Evolutionary conservation across 139 green algal genomes (phyloP).

Genomic region (Micractinium sp.): DNA sequence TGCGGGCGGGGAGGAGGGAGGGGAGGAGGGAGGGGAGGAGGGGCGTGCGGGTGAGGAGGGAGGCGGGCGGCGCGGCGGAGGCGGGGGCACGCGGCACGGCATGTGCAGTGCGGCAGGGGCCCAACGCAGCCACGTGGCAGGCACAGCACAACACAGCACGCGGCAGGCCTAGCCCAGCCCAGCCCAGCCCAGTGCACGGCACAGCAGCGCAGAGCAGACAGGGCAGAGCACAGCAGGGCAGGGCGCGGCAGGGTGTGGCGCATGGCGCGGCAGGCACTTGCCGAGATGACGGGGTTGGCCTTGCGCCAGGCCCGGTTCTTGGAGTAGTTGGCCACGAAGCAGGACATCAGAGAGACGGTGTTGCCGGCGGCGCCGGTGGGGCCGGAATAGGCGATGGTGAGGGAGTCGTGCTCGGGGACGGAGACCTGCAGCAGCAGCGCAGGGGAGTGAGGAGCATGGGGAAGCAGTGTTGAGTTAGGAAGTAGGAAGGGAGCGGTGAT

Average conservation of each 20-base stretch:
- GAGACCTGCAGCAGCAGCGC: slow-evolving; percentile 18
- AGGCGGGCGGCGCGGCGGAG: not conserved
- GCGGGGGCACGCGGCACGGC: no score
- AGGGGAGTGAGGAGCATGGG: not conserved
- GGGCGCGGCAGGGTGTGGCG: not conserved
- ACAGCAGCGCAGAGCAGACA: not conserved
- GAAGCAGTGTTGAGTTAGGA: no score
- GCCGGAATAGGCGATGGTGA: not conserved
- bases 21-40: not conserved
- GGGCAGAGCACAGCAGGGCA: not conserved
- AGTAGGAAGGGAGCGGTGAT: no score
- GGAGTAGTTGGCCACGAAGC: slow-evolving; percentile 23
- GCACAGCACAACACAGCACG: not conserved
- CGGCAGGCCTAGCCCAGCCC: no score
- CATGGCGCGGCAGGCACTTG: not conserved
- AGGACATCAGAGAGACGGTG: slow-evolving; percentile 37
- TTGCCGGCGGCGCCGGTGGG: slow-evolving; percentile 10
- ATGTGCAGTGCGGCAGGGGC: not conserved
- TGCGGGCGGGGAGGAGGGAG: not conserved
- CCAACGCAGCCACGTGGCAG: not conserved
- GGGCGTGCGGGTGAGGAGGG: not conserved
- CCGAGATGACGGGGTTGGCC: slow-evolving; percentile 27
- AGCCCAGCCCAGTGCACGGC: not conserved
- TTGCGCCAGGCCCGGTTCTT: slow-evolving; percentile 42
- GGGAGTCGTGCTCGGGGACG: slow-evolving; percentile 15